A percentile compares a stretch with the other conserved stretches of the same genome.
Evolutionary conservation across 345 rosid species (phyloP).

Genomic region (Draba incana): DNA sequence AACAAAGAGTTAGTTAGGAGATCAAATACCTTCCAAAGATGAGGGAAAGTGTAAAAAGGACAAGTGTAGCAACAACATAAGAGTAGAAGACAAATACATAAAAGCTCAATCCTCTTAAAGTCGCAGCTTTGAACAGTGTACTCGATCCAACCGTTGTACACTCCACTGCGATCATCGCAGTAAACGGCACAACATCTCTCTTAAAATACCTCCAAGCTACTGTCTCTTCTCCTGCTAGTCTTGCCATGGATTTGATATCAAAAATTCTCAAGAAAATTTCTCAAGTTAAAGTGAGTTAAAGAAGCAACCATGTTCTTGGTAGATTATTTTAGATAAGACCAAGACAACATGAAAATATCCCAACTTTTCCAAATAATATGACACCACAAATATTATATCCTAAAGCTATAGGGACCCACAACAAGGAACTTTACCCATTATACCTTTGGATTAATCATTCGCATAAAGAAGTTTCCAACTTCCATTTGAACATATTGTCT

Average conservation of each 20-base stretch:
- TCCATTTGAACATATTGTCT: background rate
- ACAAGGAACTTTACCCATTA: background rate
- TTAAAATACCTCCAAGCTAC: slow-evolving; percentile 28
- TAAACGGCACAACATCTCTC: slow-evolving; percentile 38
- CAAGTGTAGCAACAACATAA: slow-evolving; percentile 50
- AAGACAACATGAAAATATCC: background rate
- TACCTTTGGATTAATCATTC: background rate
- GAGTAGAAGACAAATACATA: slow-evolving; percentile 54
- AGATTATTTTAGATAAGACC: background rate
- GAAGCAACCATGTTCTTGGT: slow-evolving; percentile 22
- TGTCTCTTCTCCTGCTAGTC: slow-evolving; percentile 17
- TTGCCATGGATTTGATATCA: background rate
- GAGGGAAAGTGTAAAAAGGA: slow-evolving; percentile 48
- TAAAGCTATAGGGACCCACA: slow-evolving; percentile 16
- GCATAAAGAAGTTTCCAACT: background rate
- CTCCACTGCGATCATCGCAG: slow-evolving; percentile 56
- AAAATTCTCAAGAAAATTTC: background rate
- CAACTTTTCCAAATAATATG: slow-evolving; percentile 1
- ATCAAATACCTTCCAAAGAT: slow-evolving; percentile 31
- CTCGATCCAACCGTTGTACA: slow-evolving; percentile 52
- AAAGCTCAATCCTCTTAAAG: slow-evolving; percentile 58
- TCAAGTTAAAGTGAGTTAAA: background rate
- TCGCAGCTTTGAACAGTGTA: slow-evolving; percentile 48
- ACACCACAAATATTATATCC: slow-evolving; percentile 12
- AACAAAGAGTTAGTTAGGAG: slow-evolving; percentile 30